A percentile compares a stretch with the other conserved stretches of the same genome.
These are phyloP conservation scores for Ogataea trehaloabstinens DNA, from an alignment of 805 yeast species.

Conservation along the genomic window DNA sequence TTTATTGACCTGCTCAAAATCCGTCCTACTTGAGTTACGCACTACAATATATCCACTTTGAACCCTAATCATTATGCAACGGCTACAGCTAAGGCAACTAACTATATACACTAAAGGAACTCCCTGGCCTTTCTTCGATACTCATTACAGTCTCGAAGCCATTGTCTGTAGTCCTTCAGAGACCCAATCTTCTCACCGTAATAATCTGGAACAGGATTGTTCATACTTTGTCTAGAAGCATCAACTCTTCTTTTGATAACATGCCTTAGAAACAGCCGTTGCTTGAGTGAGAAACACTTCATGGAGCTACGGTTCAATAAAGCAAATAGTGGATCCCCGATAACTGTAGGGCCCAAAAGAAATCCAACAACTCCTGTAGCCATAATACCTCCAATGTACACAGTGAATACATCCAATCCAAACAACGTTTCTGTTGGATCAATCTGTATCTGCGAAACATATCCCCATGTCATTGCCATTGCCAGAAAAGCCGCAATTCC, in stretches of 20 bases:
- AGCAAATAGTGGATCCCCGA: conserved; percentile 70
- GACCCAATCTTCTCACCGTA: conserved; percentile 95
- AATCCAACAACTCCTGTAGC: conserved; percentile 76
- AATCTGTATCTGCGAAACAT: conserved; percentile 75
- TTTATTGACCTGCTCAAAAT: too few relatives aligned
- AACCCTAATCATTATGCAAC: too few relatives aligned
- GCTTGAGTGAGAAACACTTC: conserved; percentile 53
- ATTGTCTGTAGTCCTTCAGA: conserved; percentile 81
- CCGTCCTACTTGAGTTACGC: too few relatives aligned
- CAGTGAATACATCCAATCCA: conserved; percentile 88
- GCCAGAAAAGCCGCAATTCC: conserved; percentile 65
- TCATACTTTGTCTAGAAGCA: conserved; percentile 84
- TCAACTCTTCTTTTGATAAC: conserved; percentile 82
- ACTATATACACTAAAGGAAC: conserved; percentile 64
- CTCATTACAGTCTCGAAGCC: conserved; percentile 94
- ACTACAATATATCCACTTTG: too few relatives aligned
- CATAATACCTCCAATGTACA: conserved; percentile 70
- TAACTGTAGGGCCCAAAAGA: conserved; percentile 72
- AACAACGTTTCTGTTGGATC: conserved; percentile 86
- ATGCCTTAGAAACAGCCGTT: conserved; percentile 70
- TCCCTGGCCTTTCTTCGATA: conserved; percentile 80
- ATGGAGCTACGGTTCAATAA: conserved; percentile 47
- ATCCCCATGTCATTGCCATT: conserved; percentile 66
- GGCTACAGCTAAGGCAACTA: too few relatives aligned
- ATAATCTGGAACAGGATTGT: conserved; percentile 97